phyloP scores from a whole-genome alignment of 208 protist species.

The Porcisia hertigi region DNA sequence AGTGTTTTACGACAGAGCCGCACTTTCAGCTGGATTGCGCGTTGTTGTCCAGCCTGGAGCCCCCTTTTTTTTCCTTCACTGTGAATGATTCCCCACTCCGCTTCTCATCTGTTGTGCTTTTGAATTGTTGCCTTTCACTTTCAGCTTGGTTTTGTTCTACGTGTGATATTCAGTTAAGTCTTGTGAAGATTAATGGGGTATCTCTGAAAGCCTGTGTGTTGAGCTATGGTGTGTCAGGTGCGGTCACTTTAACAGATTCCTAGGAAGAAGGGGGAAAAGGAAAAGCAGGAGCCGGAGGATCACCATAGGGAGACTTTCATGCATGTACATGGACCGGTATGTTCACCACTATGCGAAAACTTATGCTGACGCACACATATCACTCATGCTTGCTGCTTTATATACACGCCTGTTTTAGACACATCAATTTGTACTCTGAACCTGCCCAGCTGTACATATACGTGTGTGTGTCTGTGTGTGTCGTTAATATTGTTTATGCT shows the following conservation, averaged over 20 bases:
- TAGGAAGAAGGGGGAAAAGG: neutral
- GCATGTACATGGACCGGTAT: neutral
- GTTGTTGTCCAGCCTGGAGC: neutral
- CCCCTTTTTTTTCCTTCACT: conserved; percentile 3
- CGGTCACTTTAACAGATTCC: neutral
- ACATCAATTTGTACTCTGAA: conserved; percentile 4
- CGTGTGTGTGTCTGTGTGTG: neutral
- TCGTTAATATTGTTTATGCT: neutral
- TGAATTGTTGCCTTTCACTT: conserved; percentile 14
- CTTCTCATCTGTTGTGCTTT: neutral
- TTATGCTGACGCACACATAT: neutral
- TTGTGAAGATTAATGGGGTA: neutral
- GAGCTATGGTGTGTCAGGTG: neutral
- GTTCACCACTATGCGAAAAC: neutral
- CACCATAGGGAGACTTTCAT: neutral
- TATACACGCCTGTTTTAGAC: conserved; percentile 2
- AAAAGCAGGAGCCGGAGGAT: neutral
- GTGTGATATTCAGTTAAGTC: neutral
- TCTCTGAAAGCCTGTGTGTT: neutral
- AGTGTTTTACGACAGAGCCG: neutral
- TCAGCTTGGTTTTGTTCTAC: neutral
- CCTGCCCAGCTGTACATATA: neutral
- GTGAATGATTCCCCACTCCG: neutral
- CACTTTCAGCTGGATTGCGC: conserved; percentile 4
- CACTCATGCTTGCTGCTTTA: neutral